These are phyloP conservation scores for Neurospora sp. DNA, from an alignment of 495 filamentous ascomycete species.

Conservation along the genomic window DNA sequence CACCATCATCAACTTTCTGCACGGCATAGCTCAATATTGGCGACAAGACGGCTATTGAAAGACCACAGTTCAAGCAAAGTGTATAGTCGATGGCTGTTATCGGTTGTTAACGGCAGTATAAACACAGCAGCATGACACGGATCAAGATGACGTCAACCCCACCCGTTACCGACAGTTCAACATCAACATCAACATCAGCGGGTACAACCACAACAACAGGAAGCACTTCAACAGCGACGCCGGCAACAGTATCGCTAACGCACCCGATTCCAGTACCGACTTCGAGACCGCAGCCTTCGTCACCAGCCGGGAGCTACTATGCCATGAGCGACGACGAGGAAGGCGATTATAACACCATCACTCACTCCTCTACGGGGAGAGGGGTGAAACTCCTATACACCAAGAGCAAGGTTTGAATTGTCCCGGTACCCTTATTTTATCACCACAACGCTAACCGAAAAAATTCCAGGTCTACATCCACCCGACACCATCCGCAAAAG, in stretches of 20 bases:
- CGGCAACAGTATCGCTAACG: neutral
- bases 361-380: constrained; percentile 63
- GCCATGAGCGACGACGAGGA: constrained; percentile 95
- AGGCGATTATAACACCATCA: constrained; percentile 90
- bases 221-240: neutral
- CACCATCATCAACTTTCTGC: neutral
- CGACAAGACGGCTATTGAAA: neutral
- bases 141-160: neutral
- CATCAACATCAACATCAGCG: neutral
- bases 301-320: constrained; percentile 87
- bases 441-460: constrained; percentile 12
- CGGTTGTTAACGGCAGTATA: neutral
- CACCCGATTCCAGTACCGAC: neutral
- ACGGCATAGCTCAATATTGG: neutral
- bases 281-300: constrained; percentile 32
- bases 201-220: neutral
- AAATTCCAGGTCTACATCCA: constrained; percentile 80
- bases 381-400: constrained; percentile 94
- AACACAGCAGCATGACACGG: neutral
- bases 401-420: constrained; percentile 73
- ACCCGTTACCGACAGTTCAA: neutral
- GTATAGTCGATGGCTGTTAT: neutral
- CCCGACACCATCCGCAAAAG: constrained; percentile 82
- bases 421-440: neutral
- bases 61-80: neutral